Evolutionary conservation across 2,329 filamentous ascomycete genomes (phyloP).

Genomic region (Daldinia sp.): DNA sequence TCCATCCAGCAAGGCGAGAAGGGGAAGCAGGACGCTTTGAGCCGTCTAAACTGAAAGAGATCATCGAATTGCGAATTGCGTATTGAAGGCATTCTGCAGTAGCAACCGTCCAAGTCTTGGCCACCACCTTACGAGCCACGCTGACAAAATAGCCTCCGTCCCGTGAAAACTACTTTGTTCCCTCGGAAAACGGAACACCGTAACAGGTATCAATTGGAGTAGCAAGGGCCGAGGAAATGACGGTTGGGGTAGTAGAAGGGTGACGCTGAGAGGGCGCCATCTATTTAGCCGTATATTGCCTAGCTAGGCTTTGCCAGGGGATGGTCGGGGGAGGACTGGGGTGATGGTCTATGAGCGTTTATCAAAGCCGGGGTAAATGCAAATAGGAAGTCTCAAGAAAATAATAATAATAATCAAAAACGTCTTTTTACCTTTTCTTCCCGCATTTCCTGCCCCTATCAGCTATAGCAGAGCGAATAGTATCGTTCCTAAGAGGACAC

Average conservation of each 20-base stretch:
- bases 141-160: slow-evolving; percentile 30
- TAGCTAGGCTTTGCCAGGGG: too few species aligned
- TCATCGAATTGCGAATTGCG: slow-evolving; percentile 22
- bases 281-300: slow-evolving; percentile 46
- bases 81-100: slow-evolving; percentile 32
- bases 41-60: slow-evolving; percentile 33
- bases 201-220: slow-evolving; percentile 34
- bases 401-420: slow-evolving; percentile 16
- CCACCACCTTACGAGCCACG: slow-evolving; percentile 22
- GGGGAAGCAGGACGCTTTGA: slow-evolving; percentile 1
- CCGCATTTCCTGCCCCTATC: slow-evolving; percentile 29
- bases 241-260: slow-evolving; percentile 35
- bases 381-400: slow-evolving; percentile 25
- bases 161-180: slow-evolving; percentile 35
- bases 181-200: slow-evolving; percentile 41
- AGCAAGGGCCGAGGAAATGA: slow-evolving; percentile 38
- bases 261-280: slow-evolving; percentile 36
- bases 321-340: slow-evolving; percentile 24
- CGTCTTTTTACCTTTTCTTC: slow-evolving; percentile 24
- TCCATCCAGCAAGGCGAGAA: slow-evolving; percentile 2
- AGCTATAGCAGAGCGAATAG: slow-evolving; percentile 41
- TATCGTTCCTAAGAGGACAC: slow-evolving; percentile 8
- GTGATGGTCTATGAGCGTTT: slow-evolving; percentile 13
- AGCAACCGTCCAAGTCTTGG: slow-evolving; percentile 31
- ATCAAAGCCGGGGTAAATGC: slow-evolving; percentile 38